Percentiles rank a stretch among this genome's conserved stretches.
Evolutionary conservation across 768 basidiomycete genomes (phyloP).

Genomic region (Suillus americanus): DNA sequence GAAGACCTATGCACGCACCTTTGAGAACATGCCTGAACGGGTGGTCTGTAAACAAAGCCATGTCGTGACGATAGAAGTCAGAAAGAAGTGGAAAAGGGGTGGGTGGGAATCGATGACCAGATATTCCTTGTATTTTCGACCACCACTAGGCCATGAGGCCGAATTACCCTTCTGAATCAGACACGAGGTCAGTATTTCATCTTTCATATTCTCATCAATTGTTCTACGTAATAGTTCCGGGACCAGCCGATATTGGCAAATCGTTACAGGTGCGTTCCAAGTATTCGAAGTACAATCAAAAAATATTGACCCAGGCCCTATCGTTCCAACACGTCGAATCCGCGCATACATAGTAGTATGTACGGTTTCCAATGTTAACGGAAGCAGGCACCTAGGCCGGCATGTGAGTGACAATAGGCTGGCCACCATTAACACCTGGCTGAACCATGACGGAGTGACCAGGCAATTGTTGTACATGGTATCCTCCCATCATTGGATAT

Average conservation of each 20-base stretch:
- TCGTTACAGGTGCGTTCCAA: background rate
- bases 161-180: slow-evolving; percentile 12
- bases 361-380: background rate
- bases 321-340: background rate
- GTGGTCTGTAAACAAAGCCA: slow-evolving; percentile 32
- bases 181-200: slow-evolving; percentile 28
- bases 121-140: slow-evolving; percentile 18
- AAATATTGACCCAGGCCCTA: slow-evolving; percentile 1
- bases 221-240: slow-evolving; percentile 14
- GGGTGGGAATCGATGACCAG: slow-evolving; percentile 26
- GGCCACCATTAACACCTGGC: slow-evolving; percentile 59
- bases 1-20: slow-evolving; percentile 16
- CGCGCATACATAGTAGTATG: background rate
- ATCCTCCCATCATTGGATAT: slow-evolving; percentile 26
- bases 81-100: slow-evolving; percentile 18
- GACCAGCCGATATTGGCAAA: background rate
- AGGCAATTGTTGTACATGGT: slow-evolving; percentile 48
- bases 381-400: slow-evolving; percentile 29
- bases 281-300: background rate
- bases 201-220: slow-evolving; percentile 9
- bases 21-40: slow-evolving; percentile 34
- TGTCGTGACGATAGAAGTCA: slow-evolving; percentile 19
- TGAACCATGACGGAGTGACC: slow-evolving; percentile 71
- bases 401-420: slow-evolving; percentile 61
- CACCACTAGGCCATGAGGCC: slow-evolving; percentile 11